These are phyloP conservation scores for Prosopis cineraria DNA, from an alignment of 306 rosid genomes.

Conservation along the genomic window DNA sequence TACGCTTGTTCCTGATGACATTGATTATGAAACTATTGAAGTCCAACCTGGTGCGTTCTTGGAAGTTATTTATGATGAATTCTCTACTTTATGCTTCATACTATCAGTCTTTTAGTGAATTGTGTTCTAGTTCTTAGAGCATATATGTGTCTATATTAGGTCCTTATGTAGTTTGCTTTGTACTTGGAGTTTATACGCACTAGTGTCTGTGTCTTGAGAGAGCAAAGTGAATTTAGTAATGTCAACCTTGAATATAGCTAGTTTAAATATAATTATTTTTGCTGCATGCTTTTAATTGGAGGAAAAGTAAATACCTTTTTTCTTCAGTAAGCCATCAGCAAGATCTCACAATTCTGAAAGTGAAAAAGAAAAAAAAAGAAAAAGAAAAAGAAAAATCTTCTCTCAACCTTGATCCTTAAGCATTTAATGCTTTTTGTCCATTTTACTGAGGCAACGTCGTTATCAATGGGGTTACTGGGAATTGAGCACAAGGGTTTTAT, in stretches of 20 bases:
- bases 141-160: too few species aligned
- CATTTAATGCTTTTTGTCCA: background rate
- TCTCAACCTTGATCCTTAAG: background rate
- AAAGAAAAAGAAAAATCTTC: too few species aligned
- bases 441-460: background rate
- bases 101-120: background rate
- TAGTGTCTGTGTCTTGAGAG: background rate
- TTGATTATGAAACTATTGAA: conserved; percentile 68
- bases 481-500: background rate
- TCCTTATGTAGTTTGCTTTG: background rate
- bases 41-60: conserved; percentile 73
- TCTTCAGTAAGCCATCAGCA: background rate
- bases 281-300: too few species aligned
- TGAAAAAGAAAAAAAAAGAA: too few species aligned
- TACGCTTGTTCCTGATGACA: conserved; percentile 85
- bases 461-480: background rate
- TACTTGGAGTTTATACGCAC: background rate
- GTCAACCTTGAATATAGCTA: background rate
- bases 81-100: background rate
- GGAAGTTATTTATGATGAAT: conserved; percentile 12
- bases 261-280: too few species aligned
- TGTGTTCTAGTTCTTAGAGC: background rate
- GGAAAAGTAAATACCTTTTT: background rate
- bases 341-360: background rate
- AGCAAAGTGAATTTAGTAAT: background rate